Percentiles rank a stretch among this genome's conserved stretches.
These are phyloP conservation scores for Plasmodium vinckei DNA, from an alignment of 169 alveolate species.

Conservation along the genomic window DNA sequence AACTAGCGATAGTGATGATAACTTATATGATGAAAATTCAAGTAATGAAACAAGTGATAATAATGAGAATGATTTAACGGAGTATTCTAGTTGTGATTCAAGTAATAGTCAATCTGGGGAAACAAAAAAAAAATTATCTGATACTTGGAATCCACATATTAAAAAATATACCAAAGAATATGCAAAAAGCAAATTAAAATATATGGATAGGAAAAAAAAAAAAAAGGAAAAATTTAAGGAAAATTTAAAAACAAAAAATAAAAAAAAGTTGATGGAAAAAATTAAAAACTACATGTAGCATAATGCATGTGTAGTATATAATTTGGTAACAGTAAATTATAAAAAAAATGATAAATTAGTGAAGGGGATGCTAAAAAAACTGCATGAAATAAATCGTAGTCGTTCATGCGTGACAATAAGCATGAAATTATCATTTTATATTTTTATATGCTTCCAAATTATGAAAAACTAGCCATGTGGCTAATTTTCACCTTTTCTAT, in stretches of 20 bases:
- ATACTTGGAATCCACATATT: conserved; percentile 66
- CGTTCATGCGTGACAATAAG: too few relatives aligned
- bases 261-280: conserved; percentile 70
- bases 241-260: conserved; percentile 68
- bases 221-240: conserved; percentile 64
- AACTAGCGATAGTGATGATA: background rate
- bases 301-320: background rate
- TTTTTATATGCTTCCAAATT: too few relatives aligned
- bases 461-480: too few relatives aligned
- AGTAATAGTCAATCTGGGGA: background rate
- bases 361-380: too few relatives aligned
- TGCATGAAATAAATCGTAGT: too few relatives aligned
- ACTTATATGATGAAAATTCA: background rate
- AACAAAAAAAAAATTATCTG: conserved; percentile 48
- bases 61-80: conserved; percentile 10
- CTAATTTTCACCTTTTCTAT: too few relatives aligned
- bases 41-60: background rate
- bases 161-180: conserved; percentile 68
- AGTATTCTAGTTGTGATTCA: conserved; percentile 27
- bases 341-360: too few relatives aligned
- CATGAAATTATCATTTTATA: too few relatives aligned
- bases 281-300: conserved; percentile 27
- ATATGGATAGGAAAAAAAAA: conserved; percentile 65
- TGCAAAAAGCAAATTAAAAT: conserved; percentile 45
- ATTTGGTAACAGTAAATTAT: too few relatives aligned